Evolutionary conservation across 1,284 basidiomycete genomes (phyloP).

Genomic region (Ganoderma resinaceum): DNA sequence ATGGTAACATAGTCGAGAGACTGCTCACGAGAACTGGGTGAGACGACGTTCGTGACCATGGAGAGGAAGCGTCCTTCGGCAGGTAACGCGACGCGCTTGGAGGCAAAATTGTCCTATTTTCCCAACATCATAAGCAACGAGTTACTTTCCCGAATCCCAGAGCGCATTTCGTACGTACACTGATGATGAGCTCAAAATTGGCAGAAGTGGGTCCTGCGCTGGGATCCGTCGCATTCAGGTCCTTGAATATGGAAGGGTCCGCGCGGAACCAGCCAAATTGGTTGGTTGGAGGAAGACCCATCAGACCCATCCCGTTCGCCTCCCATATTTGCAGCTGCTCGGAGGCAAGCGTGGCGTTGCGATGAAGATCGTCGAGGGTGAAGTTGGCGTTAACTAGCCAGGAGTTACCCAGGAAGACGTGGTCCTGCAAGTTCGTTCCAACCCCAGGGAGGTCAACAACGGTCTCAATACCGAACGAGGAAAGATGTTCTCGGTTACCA

Average conservation of each 20-base stretch:
- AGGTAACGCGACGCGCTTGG: conserved; percentile 24
- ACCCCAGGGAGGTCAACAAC: conserved; percentile 43
- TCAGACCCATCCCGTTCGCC: conserved; percentile 14
- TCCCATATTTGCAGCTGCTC: conserved; percentile 28
- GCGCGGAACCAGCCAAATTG: conserved; percentile 22
- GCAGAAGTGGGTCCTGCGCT: conserved; percentile 41
- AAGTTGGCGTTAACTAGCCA: conserved; percentile 29
- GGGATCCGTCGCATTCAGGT: conserved; percentile 40
- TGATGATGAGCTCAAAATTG: conserved; percentile 19
- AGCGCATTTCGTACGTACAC: conserved; percentile 1
- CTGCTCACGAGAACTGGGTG: conserved; percentile 44
- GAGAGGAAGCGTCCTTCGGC: conserved; percentile 41
- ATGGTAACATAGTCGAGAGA: neutral
- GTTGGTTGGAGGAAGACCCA: conserved; percentile 13
- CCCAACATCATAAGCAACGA: neutral
- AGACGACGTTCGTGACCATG: conserved; percentile 37
- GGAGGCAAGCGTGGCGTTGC: conserved; percentile 20
- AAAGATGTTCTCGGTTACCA: conserved; percentile 19
- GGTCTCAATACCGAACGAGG: conserved; percentile 34
- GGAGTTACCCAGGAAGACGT: conserved; percentile 30
- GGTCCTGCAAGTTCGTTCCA: conserved; percentile 45
- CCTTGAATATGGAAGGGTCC: conserved; percentile 32
- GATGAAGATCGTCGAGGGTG: conserved; percentile 26
- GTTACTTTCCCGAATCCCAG: neutral
- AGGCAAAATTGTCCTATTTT: conserved; percentile 19